Evolutionary conservation across 202 grass and related monocot species (phyloP).

Genomic region (Musa balbisiana): DNA sequence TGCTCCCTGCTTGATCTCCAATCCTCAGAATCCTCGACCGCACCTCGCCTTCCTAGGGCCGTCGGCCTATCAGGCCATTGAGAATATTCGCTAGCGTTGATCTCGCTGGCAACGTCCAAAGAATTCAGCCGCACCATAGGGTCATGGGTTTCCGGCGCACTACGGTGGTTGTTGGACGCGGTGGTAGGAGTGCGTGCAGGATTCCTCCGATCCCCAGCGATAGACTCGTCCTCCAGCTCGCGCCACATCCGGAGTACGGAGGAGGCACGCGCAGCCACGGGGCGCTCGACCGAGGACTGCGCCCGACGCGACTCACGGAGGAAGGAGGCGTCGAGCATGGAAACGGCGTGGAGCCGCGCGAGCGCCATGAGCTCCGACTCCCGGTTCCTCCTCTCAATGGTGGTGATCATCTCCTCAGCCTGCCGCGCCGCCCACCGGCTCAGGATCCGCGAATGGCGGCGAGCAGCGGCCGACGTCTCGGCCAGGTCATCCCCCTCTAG

Average conservation of each 20-base stretch:
- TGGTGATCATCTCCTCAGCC: slow-evolving; percentile 67
- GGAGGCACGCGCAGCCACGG: slow-evolving; percentile 11
- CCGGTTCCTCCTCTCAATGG: slow-evolving; percentile 61
- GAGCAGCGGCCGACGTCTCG: slow-evolving; percentile 37
- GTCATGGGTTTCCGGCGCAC: not conserved
- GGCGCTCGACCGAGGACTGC: slow-evolving; percentile 23
- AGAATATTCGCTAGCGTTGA: slow-evolving; percentile 6
- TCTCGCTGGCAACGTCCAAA: not conserved
- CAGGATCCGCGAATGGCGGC: slow-evolving; percentile 47
- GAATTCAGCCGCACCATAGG: not conserved
- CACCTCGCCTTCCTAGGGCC: not conserved
- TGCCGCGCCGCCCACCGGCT: slow-evolving; percentile 53
- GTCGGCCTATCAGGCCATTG: not conserved
- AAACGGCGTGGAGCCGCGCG: slow-evolving; percentile 83
- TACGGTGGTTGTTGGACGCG: not conserved
- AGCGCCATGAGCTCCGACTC: slow-evolving; percentile 84
- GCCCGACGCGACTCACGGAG: slow-evolving; percentile 28
- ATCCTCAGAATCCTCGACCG: not conserved
- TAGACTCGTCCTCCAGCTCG: slow-evolving; percentile 21
- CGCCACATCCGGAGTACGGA: slow-evolving; percentile 26
- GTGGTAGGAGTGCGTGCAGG: not conserved
- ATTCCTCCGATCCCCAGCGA: slow-evolving; percentile 14
- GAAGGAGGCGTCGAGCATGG: slow-evolving; percentile 80
- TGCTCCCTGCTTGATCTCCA: slow-evolving; percentile 29
- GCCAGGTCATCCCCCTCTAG: slow-evolving; percentile 26